Conservation (phyloP, 192 early-diverging fungal genomes). For the Phycomyces blakesleeanus region DNA sequence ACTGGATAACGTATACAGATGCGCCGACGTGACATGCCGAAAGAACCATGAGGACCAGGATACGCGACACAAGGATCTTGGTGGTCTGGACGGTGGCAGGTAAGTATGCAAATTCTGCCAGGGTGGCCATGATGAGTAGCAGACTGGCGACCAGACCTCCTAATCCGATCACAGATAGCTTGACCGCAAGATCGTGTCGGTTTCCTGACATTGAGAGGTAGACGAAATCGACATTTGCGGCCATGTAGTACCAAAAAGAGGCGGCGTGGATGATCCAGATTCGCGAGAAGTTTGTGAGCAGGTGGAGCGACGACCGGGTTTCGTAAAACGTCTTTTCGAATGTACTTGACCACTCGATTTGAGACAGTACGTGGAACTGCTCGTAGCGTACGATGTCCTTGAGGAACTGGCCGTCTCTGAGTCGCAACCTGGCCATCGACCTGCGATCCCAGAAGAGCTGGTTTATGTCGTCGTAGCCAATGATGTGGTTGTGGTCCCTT, state of each 20-base stretch:
- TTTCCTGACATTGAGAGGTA: slow-evolving; percentile 21
- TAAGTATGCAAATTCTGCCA: slow-evolving; percentile 58
- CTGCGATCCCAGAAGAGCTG: slow-evolving; percentile 65
- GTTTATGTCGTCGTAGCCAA: slow-evolving; percentile 72
- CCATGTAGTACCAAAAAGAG: slow-evolving; percentile 68
- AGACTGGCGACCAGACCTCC: slow-evolving; percentile 54
- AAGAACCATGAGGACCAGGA: slow-evolving; percentile 46
- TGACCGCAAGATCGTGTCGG: slow-evolving; percentile 11
- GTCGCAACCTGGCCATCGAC: slow-evolving; percentile 44
- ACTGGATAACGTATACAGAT: slow-evolving; percentile 34
- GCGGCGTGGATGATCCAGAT: slow-evolving; percentile 68
- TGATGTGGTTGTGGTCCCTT: slow-evolving; percentile 59
- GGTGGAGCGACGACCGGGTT: slow-evolving; percentile 61
- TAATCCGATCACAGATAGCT: slow-evolving; percentile 50
- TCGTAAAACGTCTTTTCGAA: slow-evolving; percentile 70
- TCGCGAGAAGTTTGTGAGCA: slow-evolving; percentile 67
- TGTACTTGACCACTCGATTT: slow-evolving; percentile 56
- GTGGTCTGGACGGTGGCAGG: slow-evolving; percentile 34
- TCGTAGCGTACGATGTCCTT: slow-evolving; percentile 52
- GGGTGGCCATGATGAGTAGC: slow-evolving; percentile 46
- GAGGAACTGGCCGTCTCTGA: slow-evolving; percentile 49
- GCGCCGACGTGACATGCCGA: slow-evolving; percentile 49
- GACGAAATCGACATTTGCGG: slow-evolving; percentile 54
- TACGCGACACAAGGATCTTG: slow-evolving; percentile 36
- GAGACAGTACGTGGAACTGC: slow-evolving; percentile 48